Conservation (phyloP, 2,329 filamentous ascomycete genomes). For the Chaetomium strumarium region DNA sequence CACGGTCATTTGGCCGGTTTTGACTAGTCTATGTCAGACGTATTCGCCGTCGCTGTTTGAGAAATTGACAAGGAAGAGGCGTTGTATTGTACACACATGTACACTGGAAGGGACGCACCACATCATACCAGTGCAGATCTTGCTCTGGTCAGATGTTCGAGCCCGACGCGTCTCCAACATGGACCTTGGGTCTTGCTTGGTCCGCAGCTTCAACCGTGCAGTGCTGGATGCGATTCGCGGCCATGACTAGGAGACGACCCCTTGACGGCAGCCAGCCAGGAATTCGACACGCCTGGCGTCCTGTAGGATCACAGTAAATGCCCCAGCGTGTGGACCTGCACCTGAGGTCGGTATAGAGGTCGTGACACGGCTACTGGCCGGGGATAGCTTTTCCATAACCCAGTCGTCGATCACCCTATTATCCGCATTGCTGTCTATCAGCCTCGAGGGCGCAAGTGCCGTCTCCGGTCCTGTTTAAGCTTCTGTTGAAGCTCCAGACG, state of each 20-base stretch:
- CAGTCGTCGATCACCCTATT: constrained; percentile 25
- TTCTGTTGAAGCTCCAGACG: constrained; percentile 1
- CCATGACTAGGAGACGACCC: neutral
- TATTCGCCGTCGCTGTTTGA: neutral
- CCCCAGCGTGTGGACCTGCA: constrained; percentile 2
- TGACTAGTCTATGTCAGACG: constrained; percentile 1
- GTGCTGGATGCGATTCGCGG: neutral
- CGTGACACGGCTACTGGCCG: constrained; percentile 15
- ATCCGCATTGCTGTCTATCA: constrained; percentile 17
- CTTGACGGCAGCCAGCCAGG: constrained; percentile 8
- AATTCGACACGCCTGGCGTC: constrained; percentile 33
- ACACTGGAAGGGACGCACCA: too few species aligned
- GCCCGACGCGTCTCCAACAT: too few species aligned
- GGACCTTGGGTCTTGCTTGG: neutral
- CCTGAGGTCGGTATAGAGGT: neutral
- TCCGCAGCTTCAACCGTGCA: neutral
- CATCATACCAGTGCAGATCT: neutral
- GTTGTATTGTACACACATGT: too few species aligned
- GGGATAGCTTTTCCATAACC: constrained; percentile 12
- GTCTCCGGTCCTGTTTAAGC: constrained; percentile 14
- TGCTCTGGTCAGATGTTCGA: neutral
- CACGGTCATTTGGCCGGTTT: constrained; percentile 21
- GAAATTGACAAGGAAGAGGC: neutral
- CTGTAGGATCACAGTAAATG: constrained; percentile 21
- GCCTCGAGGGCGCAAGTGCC: constrained; percentile 3